Evolutionary conservation across 495 filamentous ascomycete genomes (phyloP).

Genomic region (Penicillium egyptiacum): DNA sequence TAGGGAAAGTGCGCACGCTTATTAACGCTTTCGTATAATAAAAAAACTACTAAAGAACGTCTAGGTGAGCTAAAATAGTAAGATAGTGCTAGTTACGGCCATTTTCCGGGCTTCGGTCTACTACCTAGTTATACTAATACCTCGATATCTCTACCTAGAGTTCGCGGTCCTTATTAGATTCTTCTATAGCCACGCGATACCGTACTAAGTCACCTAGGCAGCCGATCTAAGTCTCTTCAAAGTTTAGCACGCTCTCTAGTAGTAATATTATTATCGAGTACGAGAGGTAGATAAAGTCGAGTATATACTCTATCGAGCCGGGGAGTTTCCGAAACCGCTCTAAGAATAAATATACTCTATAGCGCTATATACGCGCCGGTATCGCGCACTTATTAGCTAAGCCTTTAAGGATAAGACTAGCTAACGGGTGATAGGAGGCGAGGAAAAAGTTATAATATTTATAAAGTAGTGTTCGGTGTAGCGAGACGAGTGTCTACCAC

Average conservation of each 20-base stretch:
- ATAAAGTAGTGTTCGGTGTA: constrained; percentile 70
- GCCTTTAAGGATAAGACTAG: constrained; percentile 53
- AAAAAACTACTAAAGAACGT: constrained; percentile 70
- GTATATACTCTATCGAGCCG: constrained; percentile 70
- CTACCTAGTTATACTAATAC: constrained; percentile 79
- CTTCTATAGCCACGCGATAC: constrained; percentile 73
- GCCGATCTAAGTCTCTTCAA: constrained; percentile 87
- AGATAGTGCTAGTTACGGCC: constrained; percentile 83
- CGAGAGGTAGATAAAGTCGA: constrained; percentile 76
- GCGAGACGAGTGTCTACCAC: constrained; percentile 70
- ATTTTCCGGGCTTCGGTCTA: constrained; percentile 65
- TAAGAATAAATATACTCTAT: constrained; percentile 76
- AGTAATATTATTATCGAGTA: constrained; percentile 79
- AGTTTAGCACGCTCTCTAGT: constrained; percentile 70
- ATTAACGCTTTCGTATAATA: constrained; percentile 62
- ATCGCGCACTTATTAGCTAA: constrained; percentile 71
- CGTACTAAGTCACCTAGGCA: constrained; percentile 77
- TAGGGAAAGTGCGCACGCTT: constrained; percentile 51
- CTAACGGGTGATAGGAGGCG: constrained; percentile 71
- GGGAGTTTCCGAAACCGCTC: constrained; percentile 71
- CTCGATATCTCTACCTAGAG: constrained; percentile 73
- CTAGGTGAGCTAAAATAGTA: constrained; percentile 74
- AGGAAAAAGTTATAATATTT: constrained; percentile 83
- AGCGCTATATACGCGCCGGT: constrained; percentile 82
- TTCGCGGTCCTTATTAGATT: constrained; percentile 69